Evolutionary conservation across 495 filamentous ascomycete genomes (phyloP).

Genomic region (Gamarada debralockiae): DNA sequence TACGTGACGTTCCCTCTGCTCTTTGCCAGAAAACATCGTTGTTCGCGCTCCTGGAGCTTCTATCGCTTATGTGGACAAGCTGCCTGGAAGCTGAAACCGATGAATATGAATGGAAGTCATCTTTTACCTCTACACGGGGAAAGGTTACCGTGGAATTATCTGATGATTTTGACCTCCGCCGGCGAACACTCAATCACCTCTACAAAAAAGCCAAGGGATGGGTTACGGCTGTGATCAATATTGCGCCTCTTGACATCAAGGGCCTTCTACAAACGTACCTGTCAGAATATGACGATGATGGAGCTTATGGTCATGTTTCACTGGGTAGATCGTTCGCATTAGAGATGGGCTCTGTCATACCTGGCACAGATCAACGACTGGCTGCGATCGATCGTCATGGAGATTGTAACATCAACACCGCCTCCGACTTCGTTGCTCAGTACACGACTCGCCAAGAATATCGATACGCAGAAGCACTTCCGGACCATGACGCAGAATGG

Average conservation of each 20-base stretch:
- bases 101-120: constrained; percentile 81
- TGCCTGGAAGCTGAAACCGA: constrained; percentile 93
- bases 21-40: constrained; percentile 86
- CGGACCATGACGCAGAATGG: constrained; percentile 60
- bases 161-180: constrained; percentile 78
- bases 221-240: constrained; percentile 73
- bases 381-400: constrained; percentile 70
- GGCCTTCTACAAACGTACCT: constrained; percentile 92
- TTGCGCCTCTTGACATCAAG: constrained; percentile 92
- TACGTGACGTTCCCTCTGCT: constrained; percentile 78
- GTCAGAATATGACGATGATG: constrained; percentile 87
- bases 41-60: constrained; percentile 85
- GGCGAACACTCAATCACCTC: constrained; percentile 71
- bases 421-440: constrained; percentile 92
- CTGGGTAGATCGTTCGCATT: constrained; percentile 93
- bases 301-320: constrained; percentile 81
- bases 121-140: constrained; percentile 68
- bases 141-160: constrained; percentile 83
- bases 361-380: constrained; percentile 81
- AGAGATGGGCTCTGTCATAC: constrained; percentile 86
- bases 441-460: constrained; percentile 98
- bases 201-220: constrained; percentile 73
- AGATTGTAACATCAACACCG: constrained; percentile 73
- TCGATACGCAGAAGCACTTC: constrained; percentile 67
- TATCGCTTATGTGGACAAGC: constrained; percentile 91